Percentiles rank a stretch among this genome's conserved stretches.
phyloP scores from a whole-genome alignment of 2,329 filamentous ascomycete species.

The Lecanicillium sp. region DNA sequence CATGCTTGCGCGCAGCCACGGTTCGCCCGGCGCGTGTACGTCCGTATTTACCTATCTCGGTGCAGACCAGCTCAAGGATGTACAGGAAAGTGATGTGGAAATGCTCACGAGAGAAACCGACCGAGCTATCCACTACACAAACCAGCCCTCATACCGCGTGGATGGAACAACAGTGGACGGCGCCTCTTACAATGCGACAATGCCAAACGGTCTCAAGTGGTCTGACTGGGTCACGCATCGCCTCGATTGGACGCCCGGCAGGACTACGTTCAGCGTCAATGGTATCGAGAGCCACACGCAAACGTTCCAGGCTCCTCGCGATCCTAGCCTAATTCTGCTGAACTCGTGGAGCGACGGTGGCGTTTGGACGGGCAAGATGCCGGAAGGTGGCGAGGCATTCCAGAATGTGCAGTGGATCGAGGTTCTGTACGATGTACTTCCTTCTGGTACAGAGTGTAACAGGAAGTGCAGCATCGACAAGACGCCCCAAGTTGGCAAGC shows the following conservation, averaged over 20 bases:
- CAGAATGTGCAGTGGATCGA: constrained; percentile 57
- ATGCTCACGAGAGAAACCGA: constrained; percentile 39
- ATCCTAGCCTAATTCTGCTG: constrained; percentile 44
- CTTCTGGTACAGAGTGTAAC: constrained; percentile 21
- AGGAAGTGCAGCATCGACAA: constrained; percentile 36
- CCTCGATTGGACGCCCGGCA: constrained; percentile 51
- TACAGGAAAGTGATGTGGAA: constrained; percentile 47
- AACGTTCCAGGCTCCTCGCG: constrained; percentile 47
- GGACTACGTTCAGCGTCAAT: constrained; percentile 49
- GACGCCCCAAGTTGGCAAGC: constrained; percentile 30
- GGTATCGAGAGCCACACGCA: constrained; percentile 42
- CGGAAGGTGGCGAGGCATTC: constrained; percentile 39
- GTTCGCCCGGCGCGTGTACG: constrained; percentile 41
- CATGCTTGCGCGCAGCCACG: constrained; percentile 42
- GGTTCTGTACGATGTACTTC: constrained; percentile 40
- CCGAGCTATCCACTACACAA: constrained; percentile 47
- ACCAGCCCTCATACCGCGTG: constrained; percentile 47
- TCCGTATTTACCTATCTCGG: constrained; percentile 46
- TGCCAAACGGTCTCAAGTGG: constrained; percentile 39
- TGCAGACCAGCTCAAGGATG: constrained; percentile 25
- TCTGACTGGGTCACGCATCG: constrained; percentile 51
- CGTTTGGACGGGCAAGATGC: constrained; percentile 52
- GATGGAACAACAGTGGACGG: constrained; percentile 37
- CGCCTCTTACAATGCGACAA: constrained; percentile 38
- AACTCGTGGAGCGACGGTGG: constrained; percentile 57